These are phyloP conservation scores for Glebionis coronaria DNA, from an alignment of 129 eudicot genomes.

Conservation along the genomic window DNA sequence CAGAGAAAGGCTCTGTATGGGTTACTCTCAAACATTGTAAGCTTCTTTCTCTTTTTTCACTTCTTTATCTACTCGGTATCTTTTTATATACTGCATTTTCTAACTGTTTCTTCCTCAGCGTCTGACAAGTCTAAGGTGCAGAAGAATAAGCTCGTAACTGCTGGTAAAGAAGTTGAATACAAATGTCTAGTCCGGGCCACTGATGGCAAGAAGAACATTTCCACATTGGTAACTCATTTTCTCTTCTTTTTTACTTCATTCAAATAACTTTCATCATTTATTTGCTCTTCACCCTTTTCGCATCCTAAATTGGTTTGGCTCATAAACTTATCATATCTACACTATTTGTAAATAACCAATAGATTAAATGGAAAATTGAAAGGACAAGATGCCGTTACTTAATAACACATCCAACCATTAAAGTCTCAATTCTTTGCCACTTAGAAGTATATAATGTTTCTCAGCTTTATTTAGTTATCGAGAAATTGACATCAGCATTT, in stretches of 20 bases:
- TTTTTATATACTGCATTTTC: too few species aligned
- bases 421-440: not conserved
- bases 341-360: too few species aligned
- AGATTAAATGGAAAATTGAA: too few species aligned
- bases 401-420: not conserved
- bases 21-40: slow-evolving; percentile 86
- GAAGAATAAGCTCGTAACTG: slow-evolving; percentile 54
- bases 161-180: slow-evolving; percentile 61
- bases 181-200: slow-evolving; percentile 87
- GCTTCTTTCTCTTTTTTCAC: not conserved
- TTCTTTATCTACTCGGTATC: not conserved
- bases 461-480: not conserved
- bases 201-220: slow-evolving; percentile 86
- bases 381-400: not conserved
- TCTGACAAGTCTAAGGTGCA: slow-evolving; percentile 70
- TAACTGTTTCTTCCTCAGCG: too few species aligned
- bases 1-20: slow-evolving; percentile 95
- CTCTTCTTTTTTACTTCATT: not conserved
- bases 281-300: too few species aligned
- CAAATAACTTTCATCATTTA: not conserved
- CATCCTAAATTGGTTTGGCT: too few species aligned
- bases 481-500: not conserved
- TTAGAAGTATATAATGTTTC: not conserved
- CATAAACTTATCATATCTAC: too few species aligned
- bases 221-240: slow-evolving; percentile 57